Conservation (phyloP, 176 grass and related monocot genomes). For the Juncus inflexus region DNA sequence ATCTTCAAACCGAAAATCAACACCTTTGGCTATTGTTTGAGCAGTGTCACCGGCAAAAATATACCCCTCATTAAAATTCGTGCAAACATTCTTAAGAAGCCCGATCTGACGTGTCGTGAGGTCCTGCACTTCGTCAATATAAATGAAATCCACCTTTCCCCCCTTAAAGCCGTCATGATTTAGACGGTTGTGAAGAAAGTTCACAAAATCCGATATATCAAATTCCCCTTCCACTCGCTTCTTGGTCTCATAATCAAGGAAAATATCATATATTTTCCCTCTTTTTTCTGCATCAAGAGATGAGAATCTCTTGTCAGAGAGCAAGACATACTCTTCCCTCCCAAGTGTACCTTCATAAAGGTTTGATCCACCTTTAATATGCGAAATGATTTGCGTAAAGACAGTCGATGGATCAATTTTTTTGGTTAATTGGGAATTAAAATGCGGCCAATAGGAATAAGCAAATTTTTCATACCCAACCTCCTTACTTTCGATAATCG, state of each 20-base stretch:
- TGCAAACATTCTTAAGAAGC: conserved; percentile 67
- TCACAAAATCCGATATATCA: conserved; percentile 82
- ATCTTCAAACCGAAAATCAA: conserved; percentile 85
- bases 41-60: conserved; percentile 84
- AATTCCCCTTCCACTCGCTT: conserved; percentile 53
- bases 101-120: conserved; percentile 59
- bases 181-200: conserved; percentile 37
- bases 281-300: conserved; percentile 37
- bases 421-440: conserved; percentile 54
- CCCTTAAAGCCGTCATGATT: conserved; percentile 41
- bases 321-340: conserved; percentile 51
- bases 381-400: conserved; percentile 73
- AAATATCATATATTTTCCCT: conserved; percentile 64
- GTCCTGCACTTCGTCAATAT: conserved; percentile 91
- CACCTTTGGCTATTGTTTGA: conserved; percentile 72
- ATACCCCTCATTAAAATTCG: conserved; percentile 67
- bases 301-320: conserved; percentile 59
- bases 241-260: conserved; percentile 58
- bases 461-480: conserved; percentile 70
- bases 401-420: conserved; percentile 65
- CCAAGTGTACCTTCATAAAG: conserved; percentile 22
- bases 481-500: conserved; percentile 58
- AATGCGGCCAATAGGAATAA: conserved; percentile 62
- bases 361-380: conserved; percentile 51
- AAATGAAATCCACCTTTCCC: conserved; percentile 53